These are phyloP conservation scores for Chytriomyces sp. DNA, from an alignment of 192 early-diverging fungal species.

Conservation along the genomic window DNA sequence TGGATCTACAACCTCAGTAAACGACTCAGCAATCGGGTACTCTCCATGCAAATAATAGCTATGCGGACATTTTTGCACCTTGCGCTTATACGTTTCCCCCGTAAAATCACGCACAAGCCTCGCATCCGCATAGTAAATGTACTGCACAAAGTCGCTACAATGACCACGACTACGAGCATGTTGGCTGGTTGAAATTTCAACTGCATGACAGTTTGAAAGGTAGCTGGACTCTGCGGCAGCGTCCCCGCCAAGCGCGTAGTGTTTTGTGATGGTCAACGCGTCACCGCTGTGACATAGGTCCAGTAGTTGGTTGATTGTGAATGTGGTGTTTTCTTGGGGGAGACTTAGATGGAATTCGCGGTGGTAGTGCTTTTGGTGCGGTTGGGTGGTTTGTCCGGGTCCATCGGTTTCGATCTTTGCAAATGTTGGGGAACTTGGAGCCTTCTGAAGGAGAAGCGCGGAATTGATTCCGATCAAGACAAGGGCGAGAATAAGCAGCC, in stretches of 20 bases:
- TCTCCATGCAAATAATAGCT: conserved; percentile 17
- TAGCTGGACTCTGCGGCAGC: not conserved
- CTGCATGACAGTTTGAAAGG: conserved; percentile 15
- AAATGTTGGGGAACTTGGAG: too few species aligned
- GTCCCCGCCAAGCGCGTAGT: not conserved
- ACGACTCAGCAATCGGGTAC: conserved; percentile 1
- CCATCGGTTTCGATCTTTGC: too few species aligned
- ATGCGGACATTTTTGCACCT: conserved; percentile 12
- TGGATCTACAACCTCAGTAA: not conserved
- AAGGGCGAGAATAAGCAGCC: too few species aligned
- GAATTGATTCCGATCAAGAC: too few species aligned
- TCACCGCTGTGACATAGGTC: conserved; percentile 4
- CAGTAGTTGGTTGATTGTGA: not conserved
- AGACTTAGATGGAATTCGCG: too few species aligned
- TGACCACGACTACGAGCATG: conserved; percentile 18
- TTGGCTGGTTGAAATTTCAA: conserved; percentile 25
- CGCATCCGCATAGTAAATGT: conserved; percentile 24
- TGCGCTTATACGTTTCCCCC: not conserved
- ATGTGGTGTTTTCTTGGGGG: not conserved
- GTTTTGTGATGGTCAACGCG: not conserved
- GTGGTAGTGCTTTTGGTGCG: too few species aligned
- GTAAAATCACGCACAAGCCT: not conserved
- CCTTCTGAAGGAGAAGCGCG: too few species aligned
- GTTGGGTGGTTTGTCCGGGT: too few species aligned
- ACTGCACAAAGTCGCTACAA: conserved; percentile 31